Conservation (phyloP, 1,284 basidiomycete genomes). For the Malassezia japonica region DNA sequence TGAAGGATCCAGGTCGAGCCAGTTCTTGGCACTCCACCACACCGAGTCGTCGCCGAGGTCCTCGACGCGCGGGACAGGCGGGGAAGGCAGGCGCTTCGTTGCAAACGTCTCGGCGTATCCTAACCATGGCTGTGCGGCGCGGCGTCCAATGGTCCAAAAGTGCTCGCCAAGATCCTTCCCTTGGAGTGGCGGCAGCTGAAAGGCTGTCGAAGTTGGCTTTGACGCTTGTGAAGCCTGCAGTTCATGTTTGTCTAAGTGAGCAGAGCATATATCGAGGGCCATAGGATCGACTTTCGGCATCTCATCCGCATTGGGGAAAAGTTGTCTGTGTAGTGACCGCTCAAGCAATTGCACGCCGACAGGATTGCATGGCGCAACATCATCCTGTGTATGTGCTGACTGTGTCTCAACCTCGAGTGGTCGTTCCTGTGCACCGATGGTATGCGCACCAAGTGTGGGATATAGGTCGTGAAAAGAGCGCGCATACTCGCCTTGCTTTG, state of each 20-base stretch:
- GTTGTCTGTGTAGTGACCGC: slow-evolving; percentile 64
- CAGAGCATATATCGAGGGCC: slow-evolving; percentile 64
- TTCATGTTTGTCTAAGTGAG: slow-evolving; percentile 69
- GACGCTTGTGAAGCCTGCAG: slow-evolving; percentile 73
- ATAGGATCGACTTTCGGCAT: slow-evolving; percentile 58
- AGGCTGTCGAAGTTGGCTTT: slow-evolving; percentile 64
- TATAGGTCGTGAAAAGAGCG: too few relatives aligned
- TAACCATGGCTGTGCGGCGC: slow-evolving; percentile 71
- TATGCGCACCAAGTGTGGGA: too few relatives aligned
- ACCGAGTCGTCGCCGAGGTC: slow-evolving; percentile 16
- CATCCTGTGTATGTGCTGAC: too few relatives aligned
- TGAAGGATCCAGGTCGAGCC: slow-evolving; percentile 32
- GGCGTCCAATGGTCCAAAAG: slow-evolving; percentile 68
- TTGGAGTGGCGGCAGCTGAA: slow-evolving; percentile 74
- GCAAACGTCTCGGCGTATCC: slow-evolving; percentile 63
- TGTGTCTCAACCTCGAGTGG: too few relatives aligned
- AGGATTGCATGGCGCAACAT: slow-evolving; percentile 62
- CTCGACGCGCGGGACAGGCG: slow-evolving; percentile 49
- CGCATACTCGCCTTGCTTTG: too few relatives aligned
- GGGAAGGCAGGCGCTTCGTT: slow-evolving; percentile 56
- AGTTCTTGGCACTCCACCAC: slow-evolving; percentile 24
- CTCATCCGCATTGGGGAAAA: slow-evolving; percentile 60
- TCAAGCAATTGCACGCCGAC: slow-evolving; percentile 88
- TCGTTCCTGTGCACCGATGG: too few relatives aligned
- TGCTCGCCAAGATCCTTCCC: slow-evolving; percentile 77